Base-by-base conservation (phyloP, 352 stramenopile genomes). In the Phytopythium montanum region DNA sequence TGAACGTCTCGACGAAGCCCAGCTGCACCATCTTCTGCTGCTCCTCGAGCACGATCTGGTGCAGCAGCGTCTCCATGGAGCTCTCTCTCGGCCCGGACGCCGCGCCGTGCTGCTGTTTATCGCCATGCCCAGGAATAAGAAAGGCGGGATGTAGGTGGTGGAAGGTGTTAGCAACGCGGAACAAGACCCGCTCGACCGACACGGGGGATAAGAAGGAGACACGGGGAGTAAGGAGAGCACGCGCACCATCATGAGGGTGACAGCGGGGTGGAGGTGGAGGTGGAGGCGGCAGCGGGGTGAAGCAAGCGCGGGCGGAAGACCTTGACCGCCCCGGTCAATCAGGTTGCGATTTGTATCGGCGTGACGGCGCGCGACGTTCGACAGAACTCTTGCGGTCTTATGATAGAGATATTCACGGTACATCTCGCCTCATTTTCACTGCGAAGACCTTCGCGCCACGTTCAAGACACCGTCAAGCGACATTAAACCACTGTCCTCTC, bases 11-110 rank as follows among this genome's bases (percentile, higher is more conserved):
- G 8, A 92, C 73, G 59, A 94, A 94, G 59, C 85, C 85, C 34
- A 94, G 59, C 49, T 90, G 80, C 57, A 85, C 65, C 85, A 94
- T 94, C 65, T 94, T 92, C 48, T 82, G 67, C 76, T 94, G 85
- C 61, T 94, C 85, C 54, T 94, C 81, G 34, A 85, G 76, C 62
- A 94, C 85, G 65, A 94, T 94, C 71, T 90, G 81, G 58, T 86
- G 79, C 67, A 94, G 61, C n/a, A 87, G 73, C 56, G 74, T 69
- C 68, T 94, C 85, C 85, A 94, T 94, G 77, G 82, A 48, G 71
- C 73, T 34, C 75, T 78, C 48, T 81, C 74, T 60, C 65, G 66
- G 63, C 10, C 21, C 44, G 23, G 44, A 33, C 23, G 23, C 73
- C 64, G 21, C 57, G 60, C 41, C 58, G 60, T 72, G 65, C 64